phyloP scores from a whole-genome alignment of 1,284 basidiomycete genomes.

The Fomitiporia mediterranea region DNA sequence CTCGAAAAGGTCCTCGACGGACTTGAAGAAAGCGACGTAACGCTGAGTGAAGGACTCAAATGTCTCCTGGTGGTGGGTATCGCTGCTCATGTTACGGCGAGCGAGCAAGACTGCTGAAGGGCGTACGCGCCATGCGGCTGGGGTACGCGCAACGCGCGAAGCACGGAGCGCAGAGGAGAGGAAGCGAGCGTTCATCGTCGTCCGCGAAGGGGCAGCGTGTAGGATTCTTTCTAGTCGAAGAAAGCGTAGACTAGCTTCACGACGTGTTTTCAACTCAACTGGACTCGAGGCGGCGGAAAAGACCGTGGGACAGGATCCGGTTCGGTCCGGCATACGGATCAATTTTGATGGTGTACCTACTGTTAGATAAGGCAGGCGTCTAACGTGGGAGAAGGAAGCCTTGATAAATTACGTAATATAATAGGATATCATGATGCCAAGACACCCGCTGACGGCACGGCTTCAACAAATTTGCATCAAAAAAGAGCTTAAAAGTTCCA shows the following conservation, averaged over 20 bases:
- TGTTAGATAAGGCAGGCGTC: too few species aligned
- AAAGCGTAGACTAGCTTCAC: too few species aligned
- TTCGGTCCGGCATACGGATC: background rate
- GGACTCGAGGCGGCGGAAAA: too few species aligned
- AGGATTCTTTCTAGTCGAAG: too few species aligned
- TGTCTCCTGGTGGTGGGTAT: conserved; percentile 73
- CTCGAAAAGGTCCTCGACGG: conserved; percentile 94
- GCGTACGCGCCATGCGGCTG: background rate
- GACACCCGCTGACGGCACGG: too few species aligned
- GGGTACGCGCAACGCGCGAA: conserved; percentile 2
- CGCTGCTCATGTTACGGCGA: conserved; percentile 10
- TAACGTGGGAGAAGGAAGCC: too few species aligned
- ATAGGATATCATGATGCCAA: too few species aligned
- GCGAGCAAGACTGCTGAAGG: conserved; percentile 9
- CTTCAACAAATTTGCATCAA: too few species aligned
- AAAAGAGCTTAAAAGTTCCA: too few species aligned
- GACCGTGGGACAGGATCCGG: conserved; percentile 2
- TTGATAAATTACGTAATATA: too few species aligned
- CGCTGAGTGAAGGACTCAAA: conserved; percentile 93
- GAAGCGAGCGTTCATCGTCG: conserved; percentile 17
- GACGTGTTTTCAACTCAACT: too few species aligned
- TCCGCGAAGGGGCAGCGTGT: background rate
- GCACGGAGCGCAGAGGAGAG: conserved; percentile 13
- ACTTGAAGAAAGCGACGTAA: conserved; percentile 91
- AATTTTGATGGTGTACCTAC: background rate